These are phyloP conservation scores for Yarrowia deformans DNA, from an alignment of 805 yeast genomes.

Conservation along the genomic window DNA sequence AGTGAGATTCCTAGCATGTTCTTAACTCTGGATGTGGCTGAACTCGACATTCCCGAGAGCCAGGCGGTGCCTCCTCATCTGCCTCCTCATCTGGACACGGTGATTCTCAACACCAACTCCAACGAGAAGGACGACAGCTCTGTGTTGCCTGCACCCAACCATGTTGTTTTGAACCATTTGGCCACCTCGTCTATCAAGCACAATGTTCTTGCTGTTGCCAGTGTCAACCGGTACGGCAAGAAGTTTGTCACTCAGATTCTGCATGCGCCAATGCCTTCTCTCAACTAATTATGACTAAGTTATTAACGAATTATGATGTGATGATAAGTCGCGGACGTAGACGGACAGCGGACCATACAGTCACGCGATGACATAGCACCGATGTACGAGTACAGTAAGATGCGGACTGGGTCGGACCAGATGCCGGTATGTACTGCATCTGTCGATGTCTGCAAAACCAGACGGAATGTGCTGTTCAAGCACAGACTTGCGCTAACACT, in stretches of 20 bases:
- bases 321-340: background rate
- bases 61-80: constrained; percentile 81
- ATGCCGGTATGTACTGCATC: too few relatives aligned
- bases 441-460: too few relatives aligned
- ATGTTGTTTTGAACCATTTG: constrained; percentile 89
- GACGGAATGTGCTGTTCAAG: too few relatives aligned
- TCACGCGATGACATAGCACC: too few relatives aligned
- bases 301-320: constrained; percentile 21
- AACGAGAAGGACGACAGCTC: constrained; percentile 83
- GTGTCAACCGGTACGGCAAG: constrained; percentile 82
- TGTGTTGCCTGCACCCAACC: constrained; percentile 91
- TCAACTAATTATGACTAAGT: constrained; percentile 32
- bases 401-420: background rate
- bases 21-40: constrained; percentile 44
- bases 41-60: constrained; percentile 45
- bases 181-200: constrained; percentile 97
- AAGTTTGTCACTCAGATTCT: constrained; percentile 81
- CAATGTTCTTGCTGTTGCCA: constrained; percentile 91
- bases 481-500: too few relatives aligned
- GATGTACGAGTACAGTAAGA: too few relatives aligned
- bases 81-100: constrained; percentile 90
- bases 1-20: constrained; percentile 47
- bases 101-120: constrained; percentile 67
- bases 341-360: too few relatives aligned
- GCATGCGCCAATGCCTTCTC: constrained; percentile 66